phyloP scores from a whole-genome alignment of 495 filamentous ascomycete species.

The Penicillium goetzii region DNA sequence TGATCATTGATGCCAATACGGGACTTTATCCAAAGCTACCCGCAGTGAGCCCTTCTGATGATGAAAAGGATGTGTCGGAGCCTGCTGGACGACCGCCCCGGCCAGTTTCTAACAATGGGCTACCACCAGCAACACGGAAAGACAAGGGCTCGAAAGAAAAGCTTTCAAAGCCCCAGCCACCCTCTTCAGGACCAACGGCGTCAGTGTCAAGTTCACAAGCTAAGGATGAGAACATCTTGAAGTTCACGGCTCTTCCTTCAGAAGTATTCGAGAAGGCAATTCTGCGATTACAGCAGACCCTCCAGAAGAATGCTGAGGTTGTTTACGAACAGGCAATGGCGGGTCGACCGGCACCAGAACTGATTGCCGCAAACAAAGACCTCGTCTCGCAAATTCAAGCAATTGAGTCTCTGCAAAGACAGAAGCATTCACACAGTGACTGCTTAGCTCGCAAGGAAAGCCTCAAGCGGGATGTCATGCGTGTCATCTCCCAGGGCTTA shows the following conservation, averaged over 20 bases:
- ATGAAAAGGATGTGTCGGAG: conserved; percentile 7
- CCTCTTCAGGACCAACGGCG: conserved; percentile 23
- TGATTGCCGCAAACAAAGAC: conserved; percentile 44
- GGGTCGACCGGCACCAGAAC: conserved; percentile 40
- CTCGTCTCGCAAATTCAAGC: conserved; percentile 40
- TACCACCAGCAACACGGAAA: conserved; percentile 13
- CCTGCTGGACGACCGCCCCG: background rate
- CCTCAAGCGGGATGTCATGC: conserved; percentile 42
- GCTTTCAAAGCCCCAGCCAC: conserved; percentile 11
- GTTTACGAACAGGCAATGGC: conserved; percentile 48
- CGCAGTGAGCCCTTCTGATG: conserved; percentile 21
- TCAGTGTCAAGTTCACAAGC: conserved; percentile 30
- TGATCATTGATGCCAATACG: conserved; percentile 27
- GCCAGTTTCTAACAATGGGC: conserved; percentile 15
- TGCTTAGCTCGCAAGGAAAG: conserved; percentile 34
- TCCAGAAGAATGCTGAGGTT: conserved; percentile 43
- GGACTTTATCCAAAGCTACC: conserved; percentile 40
- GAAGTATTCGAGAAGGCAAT: conserved; percentile 29
- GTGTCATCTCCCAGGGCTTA: conserved; percentile 40
- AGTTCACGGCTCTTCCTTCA: conserved; percentile 35
- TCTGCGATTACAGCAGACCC: conserved; percentile 29
- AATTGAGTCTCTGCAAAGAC: conserved; percentile 37
- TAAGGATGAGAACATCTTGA: conserved; percentile 33
- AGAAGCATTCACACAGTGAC: conserved; percentile 30
- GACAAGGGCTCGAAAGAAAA: conserved; percentile 15